Percentiles rank a stretch among this genome's conserved stretches.
phyloP scores from a whole-genome alignment of 2,329 filamentous ascomycete species.

The Helotiales sp. region DNA sequence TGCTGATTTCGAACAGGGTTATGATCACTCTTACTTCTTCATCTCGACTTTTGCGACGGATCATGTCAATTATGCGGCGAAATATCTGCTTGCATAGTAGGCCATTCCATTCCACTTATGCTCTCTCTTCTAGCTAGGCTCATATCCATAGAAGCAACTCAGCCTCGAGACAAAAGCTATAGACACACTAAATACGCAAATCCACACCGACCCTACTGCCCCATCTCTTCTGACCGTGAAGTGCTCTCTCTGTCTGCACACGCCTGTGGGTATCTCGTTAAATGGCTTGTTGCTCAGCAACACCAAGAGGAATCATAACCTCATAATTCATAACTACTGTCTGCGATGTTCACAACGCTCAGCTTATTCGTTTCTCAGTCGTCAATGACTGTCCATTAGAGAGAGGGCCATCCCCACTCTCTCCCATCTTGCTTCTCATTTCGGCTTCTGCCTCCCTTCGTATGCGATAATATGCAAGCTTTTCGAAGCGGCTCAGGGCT shows the following conservation, averaged over 20 bases:
- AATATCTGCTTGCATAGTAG: slow-evolving; percentile 71
- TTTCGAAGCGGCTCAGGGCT: slow-evolving; percentile 83
- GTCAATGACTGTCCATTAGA: slow-evolving; percentile 37
- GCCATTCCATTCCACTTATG: slow-evolving; percentile 33
- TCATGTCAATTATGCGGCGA: slow-evolving; percentile 90
- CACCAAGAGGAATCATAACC: slow-evolving; percentile 28
- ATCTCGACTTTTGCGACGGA: slow-evolving; percentile 90
- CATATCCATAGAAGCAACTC: slow-evolving; percentile 35
- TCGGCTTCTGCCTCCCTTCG: slow-evolving; percentile 68
- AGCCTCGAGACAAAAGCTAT: slow-evolving; percentile 34
- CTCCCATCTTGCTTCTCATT: slow-evolving; percentile 43
- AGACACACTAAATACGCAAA: slow-evolving; percentile 13
- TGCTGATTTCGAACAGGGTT: slow-evolving; percentile 59
- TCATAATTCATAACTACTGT: slow-evolving; percentile 35
- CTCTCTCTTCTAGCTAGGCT: slow-evolving; percentile 22
- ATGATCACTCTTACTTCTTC: slow-evolving; percentile 98
- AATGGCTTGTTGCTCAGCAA: slow-evolving; percentile 34
- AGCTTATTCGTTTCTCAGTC: slow-evolving; percentile 57
- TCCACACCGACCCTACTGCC: background rate
- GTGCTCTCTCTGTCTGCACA: slow-evolving; percentile 5
- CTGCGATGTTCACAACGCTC: slow-evolving; percentile 29
- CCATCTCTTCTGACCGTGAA: background rate
- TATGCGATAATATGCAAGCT: slow-evolving; percentile 81
- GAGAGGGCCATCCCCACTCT: slow-evolving; percentile 22
- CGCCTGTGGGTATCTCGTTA: slow-evolving; percentile 33